Conservation (phyloP, 805 yeast species). For the Tetrapisispora taiwanensis region DNA sequence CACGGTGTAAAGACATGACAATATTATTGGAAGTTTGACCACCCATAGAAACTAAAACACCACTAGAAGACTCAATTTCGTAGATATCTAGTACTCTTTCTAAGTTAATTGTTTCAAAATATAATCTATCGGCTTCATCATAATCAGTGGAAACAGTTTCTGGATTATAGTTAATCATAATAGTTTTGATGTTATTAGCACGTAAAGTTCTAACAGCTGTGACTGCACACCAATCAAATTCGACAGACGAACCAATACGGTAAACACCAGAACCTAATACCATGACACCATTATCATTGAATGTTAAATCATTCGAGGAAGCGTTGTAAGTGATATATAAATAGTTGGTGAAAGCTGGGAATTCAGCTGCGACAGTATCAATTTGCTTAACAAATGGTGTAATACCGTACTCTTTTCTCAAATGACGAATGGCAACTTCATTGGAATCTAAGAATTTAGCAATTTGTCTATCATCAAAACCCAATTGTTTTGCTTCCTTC, state of each 20-base stretch:
- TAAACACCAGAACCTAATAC: slow-evolving; percentile 97
- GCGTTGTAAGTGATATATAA: slow-evolving; percentile 93
- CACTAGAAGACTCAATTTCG: slow-evolving; percentile 79
- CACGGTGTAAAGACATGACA: slow-evolving; percentile 85
- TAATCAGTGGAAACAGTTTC: slow-evolving; percentile 98
- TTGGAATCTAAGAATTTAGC: slow-evolving; percentile 81
- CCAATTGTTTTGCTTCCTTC: slow-evolving; percentile 88
- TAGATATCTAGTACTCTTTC: slow-evolving; percentile 93
- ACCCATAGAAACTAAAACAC: slow-evolving; percentile 96
- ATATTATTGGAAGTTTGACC: slow-evolving; percentile 97
- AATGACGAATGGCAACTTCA: slow-evolving; percentile 84
- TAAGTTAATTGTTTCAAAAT: slow-evolving; percentile 88
- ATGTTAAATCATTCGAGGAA: slow-evolving; percentile 73
- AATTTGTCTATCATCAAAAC: slow-evolving; percentile 93
- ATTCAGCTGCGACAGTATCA: slow-evolving; percentile 98
- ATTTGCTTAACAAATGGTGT: slow-evolving; percentile 92
- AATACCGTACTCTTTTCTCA: slow-evolving; percentile 78
- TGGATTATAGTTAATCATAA: slow-evolving; percentile 96
- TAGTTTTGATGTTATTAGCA: slow-evolving; percentile 75
- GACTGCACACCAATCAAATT: slow-evolving; percentile 99
- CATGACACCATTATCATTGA: slow-evolving; percentile 88
- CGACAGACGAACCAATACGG: slow-evolving; percentile 97
- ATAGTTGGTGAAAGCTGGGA: slow-evolving; percentile 93
- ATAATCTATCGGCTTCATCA: slow-evolving; percentile 94
- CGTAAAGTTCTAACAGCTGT: slow-evolving; percentile 91